Evolutionary conservation across 208 protist species (phyloP).

Genomic region (Endotrypanum monterogeii): DNA sequence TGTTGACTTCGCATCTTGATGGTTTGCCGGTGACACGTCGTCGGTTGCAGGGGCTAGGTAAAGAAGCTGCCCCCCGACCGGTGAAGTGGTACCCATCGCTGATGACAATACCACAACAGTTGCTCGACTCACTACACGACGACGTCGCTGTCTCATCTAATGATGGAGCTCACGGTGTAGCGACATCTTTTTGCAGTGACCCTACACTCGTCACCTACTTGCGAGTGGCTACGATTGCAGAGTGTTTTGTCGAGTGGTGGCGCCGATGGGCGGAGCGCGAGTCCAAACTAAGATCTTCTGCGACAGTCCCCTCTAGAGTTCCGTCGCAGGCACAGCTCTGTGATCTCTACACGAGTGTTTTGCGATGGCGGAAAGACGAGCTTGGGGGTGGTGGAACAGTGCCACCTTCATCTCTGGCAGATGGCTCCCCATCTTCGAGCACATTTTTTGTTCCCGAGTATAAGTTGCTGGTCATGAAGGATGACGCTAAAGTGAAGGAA

Average conservation of each 20-base stretch:
- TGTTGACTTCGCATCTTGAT: constrained; percentile 38
- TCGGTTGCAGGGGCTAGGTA: constrained; percentile 19
- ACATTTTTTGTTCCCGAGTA: constrained; percentile 57
- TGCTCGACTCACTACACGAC: constrained; percentile 55
- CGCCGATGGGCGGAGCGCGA: not conserved
- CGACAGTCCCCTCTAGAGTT: too few species aligned
- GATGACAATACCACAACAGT: constrained; percentile 70
- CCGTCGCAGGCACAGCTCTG: constrained; percentile 14
- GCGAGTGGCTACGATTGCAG: constrained; percentile 43
- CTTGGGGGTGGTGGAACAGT: not conserved
- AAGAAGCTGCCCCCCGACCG: not conserved
- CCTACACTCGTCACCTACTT: constrained; percentile 48
- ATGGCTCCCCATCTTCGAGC: not conserved
- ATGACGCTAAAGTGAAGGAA: constrained; percentile 36
- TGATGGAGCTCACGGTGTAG: not conserved
- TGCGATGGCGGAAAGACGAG: constrained; percentile 35
- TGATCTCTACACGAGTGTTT: constrained; percentile 28
- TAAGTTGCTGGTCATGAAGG: constrained; percentile 62
- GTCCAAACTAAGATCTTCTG: not conserved
- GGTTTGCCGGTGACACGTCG: constrained; percentile 45
- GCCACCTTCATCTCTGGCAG: not conserved
- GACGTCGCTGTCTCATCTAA: constrained; percentile 18
- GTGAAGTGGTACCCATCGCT: constrained; percentile 78
- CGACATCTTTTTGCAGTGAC: constrained; percentile 26
- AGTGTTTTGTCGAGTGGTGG: constrained; percentile 24